Conservation (phyloP, 495 filamentous ascomycete genomes). For the Hypoxylon lienhwacheense region DNA sequence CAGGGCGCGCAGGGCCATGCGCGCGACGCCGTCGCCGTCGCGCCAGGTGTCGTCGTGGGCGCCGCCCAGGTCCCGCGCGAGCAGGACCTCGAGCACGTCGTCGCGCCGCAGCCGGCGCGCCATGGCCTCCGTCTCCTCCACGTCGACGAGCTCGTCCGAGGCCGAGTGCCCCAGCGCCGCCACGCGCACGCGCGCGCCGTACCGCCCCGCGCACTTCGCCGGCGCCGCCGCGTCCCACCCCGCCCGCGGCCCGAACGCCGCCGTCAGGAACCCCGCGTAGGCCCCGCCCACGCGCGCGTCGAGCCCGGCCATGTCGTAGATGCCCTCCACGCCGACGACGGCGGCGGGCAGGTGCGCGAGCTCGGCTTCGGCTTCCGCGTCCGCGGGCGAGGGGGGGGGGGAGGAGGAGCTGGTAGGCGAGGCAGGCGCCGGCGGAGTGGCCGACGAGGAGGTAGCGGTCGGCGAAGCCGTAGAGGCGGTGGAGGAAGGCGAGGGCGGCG, state of each 20-base stretch:
- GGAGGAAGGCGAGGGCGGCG: conserved; percentile 62
- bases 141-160: conserved; percentile 61
- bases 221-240: conserved; percentile 38
- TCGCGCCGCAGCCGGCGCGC: conserved; percentile 35
- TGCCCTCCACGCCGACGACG: conserved; percentile 34
- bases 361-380: not conserved
- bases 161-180: conserved; percentile 62
- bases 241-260: conserved; percentile 31
- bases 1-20: conserved; percentile 20
- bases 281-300: conserved; percentile 28
- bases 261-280: conserved; percentile 28
- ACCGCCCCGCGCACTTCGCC: conserved; percentile 37
- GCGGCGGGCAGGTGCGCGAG: conserved; percentile 15
- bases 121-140: conserved; percentile 59
- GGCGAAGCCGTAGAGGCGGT: conserved; percentile 54
- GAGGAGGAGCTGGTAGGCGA: conserved; percentile 67
- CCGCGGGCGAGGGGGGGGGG: not conserved
- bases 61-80: conserved; percentile 54
- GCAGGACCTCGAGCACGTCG: conserved; percentile 38
- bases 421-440: conserved; percentile 74
- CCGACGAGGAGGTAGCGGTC: conserved; percentile 67
- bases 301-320: conserved; percentile 37
- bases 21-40: conserved; percentile 29
- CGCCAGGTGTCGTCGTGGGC: conserved; percentile 59
- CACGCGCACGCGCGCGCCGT: conserved; percentile 37